Conservation (phyloP, 2,329 filamentous ascomycete species). For the Phaeomoniella chlamydospora region DNA sequence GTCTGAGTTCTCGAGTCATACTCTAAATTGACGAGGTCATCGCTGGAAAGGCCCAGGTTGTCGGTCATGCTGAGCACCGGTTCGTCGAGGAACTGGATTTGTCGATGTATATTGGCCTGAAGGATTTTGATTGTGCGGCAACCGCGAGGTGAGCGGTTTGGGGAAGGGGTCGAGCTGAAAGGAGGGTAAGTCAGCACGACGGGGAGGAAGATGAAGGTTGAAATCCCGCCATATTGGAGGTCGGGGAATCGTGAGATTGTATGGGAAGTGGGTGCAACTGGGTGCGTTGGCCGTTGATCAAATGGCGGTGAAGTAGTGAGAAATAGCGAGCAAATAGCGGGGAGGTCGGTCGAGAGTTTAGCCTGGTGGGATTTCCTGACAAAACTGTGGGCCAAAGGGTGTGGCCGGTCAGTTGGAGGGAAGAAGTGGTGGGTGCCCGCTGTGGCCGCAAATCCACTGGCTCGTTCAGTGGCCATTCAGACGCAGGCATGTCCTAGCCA, state of each 20-base stretch:
- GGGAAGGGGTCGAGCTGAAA: not conserved
- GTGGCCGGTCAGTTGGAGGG: too few relatives aligned
- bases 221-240: not conserved
- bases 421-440: too few relatives aligned
- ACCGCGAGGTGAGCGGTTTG: not conserved
- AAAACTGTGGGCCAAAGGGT: too few relatives aligned
- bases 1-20: slow-evolving; percentile 26
- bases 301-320: not conserved
- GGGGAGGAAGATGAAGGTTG: not conserved
- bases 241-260: not conserved
- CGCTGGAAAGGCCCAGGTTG: slow-evolving; percentile 27
- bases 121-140: not conserved
- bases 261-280: not conserved
- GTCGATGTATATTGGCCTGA: too few relatives aligned
- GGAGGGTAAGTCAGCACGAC: not conserved
- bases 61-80: slow-evolving; percentile 19
- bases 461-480: too few relatives aligned
- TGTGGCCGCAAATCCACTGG: too few relatives aligned
- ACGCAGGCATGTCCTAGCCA: too few relatives aligned
- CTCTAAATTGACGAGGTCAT: slow-evolving; percentile 31
- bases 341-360: not conserved
- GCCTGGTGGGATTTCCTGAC: too few relatives aligned
- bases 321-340: not conserved
- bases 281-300: not conserved
- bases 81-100: not conserved